Conservation (phyloP, 2,329 filamentous ascomycete genomes). For the Fusarium compactum region DNA sequence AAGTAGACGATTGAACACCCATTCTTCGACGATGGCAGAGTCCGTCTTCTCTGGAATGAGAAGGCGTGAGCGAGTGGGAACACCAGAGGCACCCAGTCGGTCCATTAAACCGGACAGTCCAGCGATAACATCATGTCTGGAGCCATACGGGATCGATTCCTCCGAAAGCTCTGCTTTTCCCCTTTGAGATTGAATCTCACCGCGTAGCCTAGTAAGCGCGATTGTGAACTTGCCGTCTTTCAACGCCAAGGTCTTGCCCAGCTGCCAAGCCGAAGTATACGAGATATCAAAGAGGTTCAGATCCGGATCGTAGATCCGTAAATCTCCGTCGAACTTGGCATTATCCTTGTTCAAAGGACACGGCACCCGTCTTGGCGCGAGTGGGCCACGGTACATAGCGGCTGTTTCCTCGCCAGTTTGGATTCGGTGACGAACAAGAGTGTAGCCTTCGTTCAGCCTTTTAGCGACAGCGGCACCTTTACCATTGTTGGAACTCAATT, state of each 20-base stretch:
- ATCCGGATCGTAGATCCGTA: not conserved
- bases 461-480: no score
- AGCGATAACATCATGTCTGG: not conserved
- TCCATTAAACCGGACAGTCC: not conserved
- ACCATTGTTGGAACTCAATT: no score
- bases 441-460: not conserved
- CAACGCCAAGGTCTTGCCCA: not conserved
- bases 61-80: fast-evolving
- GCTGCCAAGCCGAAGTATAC: not conserved
- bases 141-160: no score
- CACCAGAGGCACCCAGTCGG: not conserved
- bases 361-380: not conserved
- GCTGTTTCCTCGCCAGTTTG: not conserved
- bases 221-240: not conserved
- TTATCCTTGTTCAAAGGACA: not conserved
- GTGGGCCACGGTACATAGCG: not conserved
- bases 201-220: not conserved
- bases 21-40: not conserved
- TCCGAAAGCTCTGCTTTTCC: not conserved
- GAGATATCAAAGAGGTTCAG: not conserved
- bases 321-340: not conserved
- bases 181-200: fast-evolving
- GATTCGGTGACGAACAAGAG: not conserved
- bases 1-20: not conserved
- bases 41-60: not conserved